Percentiles rank a stretch among this genome's conserved stretches.
phyloP scores from a whole-genome alignment of 257 asterid species.

The Solanum okadae region DNA sequence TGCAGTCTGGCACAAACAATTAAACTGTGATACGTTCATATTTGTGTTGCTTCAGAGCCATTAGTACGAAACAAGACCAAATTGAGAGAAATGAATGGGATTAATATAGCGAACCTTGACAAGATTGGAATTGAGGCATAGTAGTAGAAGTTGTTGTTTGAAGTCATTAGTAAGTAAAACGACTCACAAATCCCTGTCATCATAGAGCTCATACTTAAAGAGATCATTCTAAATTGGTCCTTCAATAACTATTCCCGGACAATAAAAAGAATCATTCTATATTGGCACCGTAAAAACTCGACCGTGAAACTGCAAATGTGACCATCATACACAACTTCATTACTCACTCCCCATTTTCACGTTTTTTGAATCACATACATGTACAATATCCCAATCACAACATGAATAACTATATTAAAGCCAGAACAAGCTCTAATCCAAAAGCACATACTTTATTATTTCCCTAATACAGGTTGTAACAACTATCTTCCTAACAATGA shows the following conservation, averaged over 20 bases:
- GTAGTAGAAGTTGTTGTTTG: background rate
- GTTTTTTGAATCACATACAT: background rate
- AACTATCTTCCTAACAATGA: background rate
- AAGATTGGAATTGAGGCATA: background rate
- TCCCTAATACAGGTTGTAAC: background rate
- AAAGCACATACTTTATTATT: background rate
- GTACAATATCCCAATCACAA: background rate
- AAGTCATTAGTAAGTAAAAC: background rate
- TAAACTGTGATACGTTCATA: background rate
- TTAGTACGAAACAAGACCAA: background rate
- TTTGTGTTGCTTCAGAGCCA: background rate
- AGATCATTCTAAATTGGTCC: background rate
- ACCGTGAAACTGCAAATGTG: background rate
- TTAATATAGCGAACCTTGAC: background rate
- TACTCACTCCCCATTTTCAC: background rate
- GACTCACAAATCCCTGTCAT: background rate
- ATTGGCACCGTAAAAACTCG: background rate
- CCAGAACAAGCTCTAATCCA: background rate
- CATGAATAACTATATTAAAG: background rate
- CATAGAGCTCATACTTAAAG: background rate
- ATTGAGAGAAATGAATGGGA: background rate
- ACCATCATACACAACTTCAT: background rate
- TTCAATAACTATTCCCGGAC: background rate
- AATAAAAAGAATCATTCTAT: background rate
- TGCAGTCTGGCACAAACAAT: background rate